Percentiles rank a stretch among this genome's conserved stretches.
These are phyloP conservation scores for Amanita brunnescens DNA, from an alignment of 768 basidiomycete genomes.

Conservation along the genomic window DNA sequence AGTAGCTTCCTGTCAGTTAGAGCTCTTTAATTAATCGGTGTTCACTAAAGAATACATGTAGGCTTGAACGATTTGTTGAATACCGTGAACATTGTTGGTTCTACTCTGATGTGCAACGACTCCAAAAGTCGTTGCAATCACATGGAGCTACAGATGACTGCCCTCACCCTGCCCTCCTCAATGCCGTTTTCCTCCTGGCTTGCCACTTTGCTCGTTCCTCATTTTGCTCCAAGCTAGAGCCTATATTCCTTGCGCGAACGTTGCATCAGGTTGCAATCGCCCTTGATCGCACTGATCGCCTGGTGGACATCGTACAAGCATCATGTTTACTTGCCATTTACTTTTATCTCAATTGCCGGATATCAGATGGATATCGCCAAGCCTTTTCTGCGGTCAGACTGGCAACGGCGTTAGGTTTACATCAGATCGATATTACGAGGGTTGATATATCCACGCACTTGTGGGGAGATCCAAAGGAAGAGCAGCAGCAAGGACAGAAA, in stretches of 20 bases:
- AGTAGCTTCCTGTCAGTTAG: constrained; percentile 2
- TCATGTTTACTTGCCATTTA: constrained; percentile 52
- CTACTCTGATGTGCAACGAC: constrained; percentile 38
- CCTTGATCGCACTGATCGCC: constrained; percentile 44
- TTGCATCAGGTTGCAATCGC: constrained; percentile 43
- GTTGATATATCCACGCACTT: background rate
- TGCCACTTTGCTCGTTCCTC: constrained; percentile 44
- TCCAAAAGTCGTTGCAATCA: constrained; percentile 25
- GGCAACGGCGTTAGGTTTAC: constrained; percentile 50
- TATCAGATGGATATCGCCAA: constrained; percentile 53
- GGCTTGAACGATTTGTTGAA: constrained; percentile 45
- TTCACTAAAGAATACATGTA: constrained; percentile 14
- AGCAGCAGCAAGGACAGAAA: constrained; percentile 35
- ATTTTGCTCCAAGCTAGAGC: constrained; percentile 32
- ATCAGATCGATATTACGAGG: constrained; percentile 30
- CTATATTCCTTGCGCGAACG: constrained; percentile 39
- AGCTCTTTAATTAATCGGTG: background rate
- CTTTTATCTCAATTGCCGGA: constrained; percentile 47
- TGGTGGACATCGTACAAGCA: constrained; percentile 52
- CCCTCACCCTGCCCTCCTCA: constrained; percentile 51
- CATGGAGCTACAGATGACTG: constrained; percentile 14
- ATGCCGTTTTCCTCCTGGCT: constrained; percentile 53
- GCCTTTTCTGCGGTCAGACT: constrained; percentile 53
- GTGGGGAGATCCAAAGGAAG: constrained; percentile 24
- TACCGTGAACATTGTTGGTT: constrained; percentile 55